Percentiles rank a stretch among this genome's conserved stretches.
Conservation (phyloP, 768 basidiomycete species). For the Collybia mongolica region DNA sequence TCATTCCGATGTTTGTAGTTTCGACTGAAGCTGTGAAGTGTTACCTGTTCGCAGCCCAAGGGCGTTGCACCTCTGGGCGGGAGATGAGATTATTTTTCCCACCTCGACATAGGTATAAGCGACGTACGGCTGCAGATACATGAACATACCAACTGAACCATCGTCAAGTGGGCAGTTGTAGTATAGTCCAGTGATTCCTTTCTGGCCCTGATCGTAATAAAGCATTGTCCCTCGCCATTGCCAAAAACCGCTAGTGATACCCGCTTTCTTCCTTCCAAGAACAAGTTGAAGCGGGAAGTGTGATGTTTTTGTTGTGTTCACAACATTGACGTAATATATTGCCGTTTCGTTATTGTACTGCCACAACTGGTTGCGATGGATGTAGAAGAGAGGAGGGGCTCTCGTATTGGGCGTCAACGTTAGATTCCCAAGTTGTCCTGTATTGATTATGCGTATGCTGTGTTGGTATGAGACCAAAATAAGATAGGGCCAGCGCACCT, state of each 20-base stretch:
- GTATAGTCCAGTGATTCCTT: constrained; percentile 43
- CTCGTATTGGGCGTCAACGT: constrained; percentile 34
- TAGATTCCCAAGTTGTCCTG: constrained; percentile 49
- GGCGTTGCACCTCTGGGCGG: constrained; percentile 32
- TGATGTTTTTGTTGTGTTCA: constrained; percentile 45
- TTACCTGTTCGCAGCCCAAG: constrained; percentile 27
- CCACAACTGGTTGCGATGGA: constrained; percentile 50
- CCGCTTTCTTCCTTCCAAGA: constrained; percentile 33
- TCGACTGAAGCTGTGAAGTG: constrained; percentile 33
- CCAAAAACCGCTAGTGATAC: constrained; percentile 47
- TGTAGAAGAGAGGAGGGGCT: constrained; percentile 50
- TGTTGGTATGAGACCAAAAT: too few relatives aligned
- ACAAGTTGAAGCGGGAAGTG: constrained; percentile 49
- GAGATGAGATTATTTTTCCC: neutral
- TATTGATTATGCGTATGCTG: neutral
- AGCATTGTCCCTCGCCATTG: constrained; percentile 56
- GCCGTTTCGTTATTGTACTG: constrained; percentile 55
- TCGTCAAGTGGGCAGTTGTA: constrained; percentile 37
- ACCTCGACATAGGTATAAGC: neutral
- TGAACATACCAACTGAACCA: constrained; percentile 43
- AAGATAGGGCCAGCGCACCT: constrained; percentile 27
- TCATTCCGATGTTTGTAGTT: neutral
- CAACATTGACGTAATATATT: constrained; percentile 52
- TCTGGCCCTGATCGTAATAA: constrained; percentile 43
- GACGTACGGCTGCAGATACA: constrained; percentile 46